Conservation (phyloP, 305 asterid genomes). For the Fraxinus floribunda region DNA sequence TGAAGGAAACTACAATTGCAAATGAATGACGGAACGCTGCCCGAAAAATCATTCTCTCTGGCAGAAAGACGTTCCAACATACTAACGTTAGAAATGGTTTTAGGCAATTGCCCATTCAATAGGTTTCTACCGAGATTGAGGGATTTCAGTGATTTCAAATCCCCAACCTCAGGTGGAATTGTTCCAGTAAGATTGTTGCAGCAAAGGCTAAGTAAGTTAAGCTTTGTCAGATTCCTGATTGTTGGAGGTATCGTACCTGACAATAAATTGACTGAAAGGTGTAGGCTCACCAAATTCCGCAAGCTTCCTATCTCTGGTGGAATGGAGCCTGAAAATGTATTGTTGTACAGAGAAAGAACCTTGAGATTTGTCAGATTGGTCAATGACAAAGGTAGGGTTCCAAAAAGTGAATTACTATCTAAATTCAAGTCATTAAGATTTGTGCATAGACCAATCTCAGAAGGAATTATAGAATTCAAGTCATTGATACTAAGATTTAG, state of each 20-base stretch:
- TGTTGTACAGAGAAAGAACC: constrained; percentile 37
- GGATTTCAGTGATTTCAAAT: not conserved
- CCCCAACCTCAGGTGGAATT: not conserved
- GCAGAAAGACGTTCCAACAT: not conserved
- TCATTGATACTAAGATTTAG: constrained; percentile 38
- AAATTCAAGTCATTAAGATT: constrained; percentile 50
- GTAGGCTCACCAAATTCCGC: not conserved
- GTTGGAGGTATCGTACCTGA: not conserved
- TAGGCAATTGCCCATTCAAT: constrained; percentile 53
- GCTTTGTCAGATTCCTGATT: not conserved
- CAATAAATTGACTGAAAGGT: constrained; percentile 14
- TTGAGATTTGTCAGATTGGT: constrained; percentile 47
- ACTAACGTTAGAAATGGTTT: constrained; percentile 41
- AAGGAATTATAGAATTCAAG: constrained; percentile 45
- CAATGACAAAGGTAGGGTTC: constrained; percentile 57
- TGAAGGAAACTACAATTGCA: not conserved
- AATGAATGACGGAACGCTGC: not conserved
- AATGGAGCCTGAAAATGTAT: constrained; percentile 16
- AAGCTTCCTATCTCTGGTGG: not conserved
- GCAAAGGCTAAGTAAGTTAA: not conserved
- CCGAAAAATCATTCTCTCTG: not conserved
- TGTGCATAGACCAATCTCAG: constrained; percentile 57
- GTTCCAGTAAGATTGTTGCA: constrained; percentile 7
- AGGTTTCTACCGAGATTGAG: not conserved
- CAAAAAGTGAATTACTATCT: constrained; percentile 50